Evolutionary conservation across 148 eudicot genomes (phyloP), one percentile per base, ranked within the genome.

Genomic region (Pouteria glomerata): DNA sequence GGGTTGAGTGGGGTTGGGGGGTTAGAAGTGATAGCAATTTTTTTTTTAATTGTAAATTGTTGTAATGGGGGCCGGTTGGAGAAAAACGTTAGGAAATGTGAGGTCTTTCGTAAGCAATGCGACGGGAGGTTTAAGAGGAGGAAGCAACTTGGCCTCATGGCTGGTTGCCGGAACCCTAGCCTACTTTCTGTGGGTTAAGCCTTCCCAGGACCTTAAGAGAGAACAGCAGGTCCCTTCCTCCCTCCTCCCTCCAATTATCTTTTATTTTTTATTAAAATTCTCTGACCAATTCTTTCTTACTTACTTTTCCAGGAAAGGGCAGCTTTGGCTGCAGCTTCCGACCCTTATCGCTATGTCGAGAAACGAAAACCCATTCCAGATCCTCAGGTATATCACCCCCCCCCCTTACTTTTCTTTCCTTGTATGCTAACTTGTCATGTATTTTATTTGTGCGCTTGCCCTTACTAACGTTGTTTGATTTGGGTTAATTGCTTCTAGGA

Each of bases 121-220:
- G 8, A 84, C 82, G 86, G 94, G 97, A 30, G 92, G 97, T 16
- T 71, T 89, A 19, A 73, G 86, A 65, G 97, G 94, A 5, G 83
- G 86, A 23, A 57, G 77, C 74, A 89, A 82, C 37, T 66, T 91
- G 37, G 94, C 97, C 30, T 83, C 97, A 0, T 91, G 97, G 97
- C 78, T 79, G 11, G 97, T 89, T 51, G 97, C 97, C 70, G 97
- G 97, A 71, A 87, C 92, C 71, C 79, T 91, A 69, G 97, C 94
- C 5, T 89, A 91, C 77, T 85, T 66, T 68, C 82, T 91, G 3
- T 89, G 92, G 91, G 79, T 91, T 34, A 85, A 88, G 41, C 97
- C 97, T n/a, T 80, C 92, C 4, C 97, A 83, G 70, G 84, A 89
- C 52, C 97, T 87, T 68, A 87, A 80, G 48, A 79, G 77, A 45